phyloP scores from a whole-genome alignment of 2,329 filamentous ascomycete species.

The Nothopassalora personata region DNA sequence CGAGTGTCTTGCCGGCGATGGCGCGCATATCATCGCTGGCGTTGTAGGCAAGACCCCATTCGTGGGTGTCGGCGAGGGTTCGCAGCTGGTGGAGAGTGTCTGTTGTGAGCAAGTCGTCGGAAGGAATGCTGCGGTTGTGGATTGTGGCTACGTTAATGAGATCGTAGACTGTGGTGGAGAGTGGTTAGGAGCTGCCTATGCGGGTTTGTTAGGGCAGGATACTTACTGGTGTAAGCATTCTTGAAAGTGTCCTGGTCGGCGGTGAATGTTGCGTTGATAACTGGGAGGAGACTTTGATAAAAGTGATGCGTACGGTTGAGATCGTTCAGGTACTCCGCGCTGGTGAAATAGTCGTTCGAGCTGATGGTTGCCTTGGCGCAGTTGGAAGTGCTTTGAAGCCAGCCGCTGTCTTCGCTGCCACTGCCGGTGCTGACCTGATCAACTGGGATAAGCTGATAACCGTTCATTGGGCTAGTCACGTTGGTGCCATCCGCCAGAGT shows the following conservation, averaged over 20 bases:
- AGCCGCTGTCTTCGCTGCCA: slow-evolving; percentile 53
- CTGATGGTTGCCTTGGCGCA: slow-evolving; percentile 53
- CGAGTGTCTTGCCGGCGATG: slow-evolving; percentile 45
- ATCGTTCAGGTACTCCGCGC: slow-evolving; percentile 45
- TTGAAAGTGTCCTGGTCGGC: slow-evolving; percentile 49
- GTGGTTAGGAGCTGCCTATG: neutral
- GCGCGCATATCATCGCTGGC: slow-evolving; percentile 44
- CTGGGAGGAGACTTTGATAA: slow-evolving; percentile 48
- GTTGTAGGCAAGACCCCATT: slow-evolving; percentile 82
- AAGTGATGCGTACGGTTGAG: slow-evolving; percentile 48
- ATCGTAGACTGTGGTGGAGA: slow-evolving; percentile 48
- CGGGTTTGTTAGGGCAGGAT: neutral
- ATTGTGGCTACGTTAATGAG: slow-evolving; percentile 58
- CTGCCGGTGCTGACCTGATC: slow-evolving; percentile 58
- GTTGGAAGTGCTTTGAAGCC: slow-evolving; percentile 54
- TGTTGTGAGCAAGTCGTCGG: slow-evolving; percentile 54
- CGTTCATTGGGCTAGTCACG: slow-evolving; percentile 63
- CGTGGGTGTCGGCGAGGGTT: slow-evolving; percentile 70
- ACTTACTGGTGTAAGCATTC: slow-evolving; percentile 61
- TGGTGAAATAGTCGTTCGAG: slow-evolving; percentile 55
- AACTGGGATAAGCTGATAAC: slow-evolving; percentile 80
- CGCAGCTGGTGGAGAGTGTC: slow-evolving; percentile 58
- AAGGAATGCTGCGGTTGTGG: slow-evolving; percentile 57
- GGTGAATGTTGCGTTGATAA: slow-evolving; percentile 50
- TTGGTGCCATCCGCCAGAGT: slow-evolving; percentile 65